Evolutionary conservation across 495 filamentous ascomycete species (phyloP).

Genomic region (Astrocystis sublimbata): DNA sequence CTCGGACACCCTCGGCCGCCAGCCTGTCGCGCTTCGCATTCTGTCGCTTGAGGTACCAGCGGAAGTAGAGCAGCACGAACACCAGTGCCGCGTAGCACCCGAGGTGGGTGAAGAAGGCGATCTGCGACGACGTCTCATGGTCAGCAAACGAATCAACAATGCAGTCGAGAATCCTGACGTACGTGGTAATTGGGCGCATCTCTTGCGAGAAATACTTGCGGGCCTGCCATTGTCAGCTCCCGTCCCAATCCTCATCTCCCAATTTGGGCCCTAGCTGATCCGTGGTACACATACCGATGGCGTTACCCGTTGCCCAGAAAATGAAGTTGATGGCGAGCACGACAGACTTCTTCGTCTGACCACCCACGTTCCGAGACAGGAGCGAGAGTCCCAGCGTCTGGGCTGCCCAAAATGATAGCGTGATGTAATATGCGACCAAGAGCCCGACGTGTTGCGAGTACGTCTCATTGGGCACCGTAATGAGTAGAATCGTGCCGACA

Average conservation of each 20-base stretch:
- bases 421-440: conserved; percentile 58
- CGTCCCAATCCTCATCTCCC: background rate
- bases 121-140: conserved; percentile 21
- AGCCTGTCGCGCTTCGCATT: conserved; percentile 51
- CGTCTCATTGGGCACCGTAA: conserved; percentile 50
- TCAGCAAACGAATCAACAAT: background rate
- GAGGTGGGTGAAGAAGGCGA: conserved; percentile 57
- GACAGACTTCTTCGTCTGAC: conserved; percentile 57
- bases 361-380: conserved; percentile 53
- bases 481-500: conserved; percentile 57
- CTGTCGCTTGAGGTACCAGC: conserved; percentile 47
- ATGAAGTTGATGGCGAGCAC: conserved; percentile 52
- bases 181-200: conserved; percentile 52
- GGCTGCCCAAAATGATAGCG: conserved; percentile 59
- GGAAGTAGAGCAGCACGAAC: conserved; percentile 45
- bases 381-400: conserved; percentile 56
- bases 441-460: conserved; percentile 50
- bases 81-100: conserved; percentile 54
- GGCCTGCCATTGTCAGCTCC: conserved; percentile 29
- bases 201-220: conserved; percentile 54
- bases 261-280: background rate
- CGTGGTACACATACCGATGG: conserved; percentile 35
- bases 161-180: background rate
- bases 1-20: conserved; percentile 42
- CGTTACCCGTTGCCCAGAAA: conserved; percentile 53